Conservation (phyloP, 148 eudicot genomes). For the Talinum fruticosum region DNA sequence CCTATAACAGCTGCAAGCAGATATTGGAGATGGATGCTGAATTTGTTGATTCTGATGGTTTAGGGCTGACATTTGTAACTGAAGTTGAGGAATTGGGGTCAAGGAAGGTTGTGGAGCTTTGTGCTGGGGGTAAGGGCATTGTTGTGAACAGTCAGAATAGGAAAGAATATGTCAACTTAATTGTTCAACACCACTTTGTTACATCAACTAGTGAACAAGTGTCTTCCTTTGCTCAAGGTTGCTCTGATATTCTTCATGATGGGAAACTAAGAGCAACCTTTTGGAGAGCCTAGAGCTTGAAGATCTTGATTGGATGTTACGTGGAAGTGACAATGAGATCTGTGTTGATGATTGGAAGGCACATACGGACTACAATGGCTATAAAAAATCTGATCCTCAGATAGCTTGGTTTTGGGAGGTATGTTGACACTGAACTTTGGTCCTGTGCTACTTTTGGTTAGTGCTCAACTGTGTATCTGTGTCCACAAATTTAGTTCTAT, state of each 20-base stretch:
- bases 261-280: constrained; percentile 30
- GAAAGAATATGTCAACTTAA: constrained; percentile 55
- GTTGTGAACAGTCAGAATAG: constrained; percentile 73
- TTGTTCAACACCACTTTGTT: constrained; percentile 70
- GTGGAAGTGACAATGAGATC: constrained; percentile 64
- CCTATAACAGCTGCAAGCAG: constrained; percentile 82
- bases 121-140: constrained; percentile 55
- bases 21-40: constrained; percentile 84
- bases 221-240: constrained; percentile 60
- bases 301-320: constrained; percentile 83
- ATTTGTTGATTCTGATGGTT: constrained; percentile 75
- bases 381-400: constrained; percentile 65
- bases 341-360: constrained; percentile 88
- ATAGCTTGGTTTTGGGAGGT: constrained; percentile 98
- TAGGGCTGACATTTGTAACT: constrained; percentile 75
- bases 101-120: constrained; percentile 71
- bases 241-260: constrained; percentile 60
- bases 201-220: constrained; percentile 63
- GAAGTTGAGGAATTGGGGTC: constrained; percentile 81
- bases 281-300: constrained; percentile 68
- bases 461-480: not conserved
- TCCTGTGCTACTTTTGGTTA: not conserved
- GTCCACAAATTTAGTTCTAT: not conserved
- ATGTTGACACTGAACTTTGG: constrained; percentile 22
- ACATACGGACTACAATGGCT: constrained; percentile 84